Evolutionary conservation across 1,284 basidiomycete genomes (phyloP).

Genomic region (Tilletiaria anomala): DNA sequence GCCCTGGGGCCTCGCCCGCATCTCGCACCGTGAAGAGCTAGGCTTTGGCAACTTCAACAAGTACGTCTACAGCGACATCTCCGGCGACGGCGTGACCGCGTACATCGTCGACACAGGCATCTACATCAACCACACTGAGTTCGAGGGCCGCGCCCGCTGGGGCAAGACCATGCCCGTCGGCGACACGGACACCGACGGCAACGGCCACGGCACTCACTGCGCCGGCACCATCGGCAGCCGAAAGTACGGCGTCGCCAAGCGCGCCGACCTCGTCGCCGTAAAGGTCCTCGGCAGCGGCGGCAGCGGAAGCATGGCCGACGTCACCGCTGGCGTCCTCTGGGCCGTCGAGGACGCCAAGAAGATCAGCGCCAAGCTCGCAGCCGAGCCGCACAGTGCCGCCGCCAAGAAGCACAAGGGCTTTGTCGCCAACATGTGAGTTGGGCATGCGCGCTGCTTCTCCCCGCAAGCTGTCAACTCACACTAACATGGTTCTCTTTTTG

Average conservation of each 20-base stretch:
- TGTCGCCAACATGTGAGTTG: conserved; percentile 97
- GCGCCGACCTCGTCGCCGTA: conserved; percentile 79
- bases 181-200: conserved; percentile 59
- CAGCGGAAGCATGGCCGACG: conserved; percentile 89
- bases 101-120: conserved; percentile 64
- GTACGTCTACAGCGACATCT: conserved; percentile 61
- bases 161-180: conserved; percentile 45
- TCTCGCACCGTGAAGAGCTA: conserved; percentile 72
- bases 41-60: conserved; percentile 69
- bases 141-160: conserved; percentile 61
- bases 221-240: conserved; percentile 49
- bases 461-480: too few relatives aligned
- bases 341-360: conserved; percentile 57
- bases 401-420: conserved; percentile 72
- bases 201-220: conserved; percentile 61
- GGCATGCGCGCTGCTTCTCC: too few relatives aligned
- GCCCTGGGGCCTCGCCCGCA: conserved; percentile 72
- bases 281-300: conserved; percentile 90
- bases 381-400: conserved; percentile 53
- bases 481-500: too few relatives aligned
- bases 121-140: conserved; percentile 71
- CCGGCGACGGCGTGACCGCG: conserved; percentile 82
- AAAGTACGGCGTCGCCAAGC: conserved; percentile 87
- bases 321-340: conserved; percentile 56
- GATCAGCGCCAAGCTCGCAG: conserved; percentile 48